Conservation (phyloP, 257 asterid species). For the Cynanchum wilfordii region DNA sequence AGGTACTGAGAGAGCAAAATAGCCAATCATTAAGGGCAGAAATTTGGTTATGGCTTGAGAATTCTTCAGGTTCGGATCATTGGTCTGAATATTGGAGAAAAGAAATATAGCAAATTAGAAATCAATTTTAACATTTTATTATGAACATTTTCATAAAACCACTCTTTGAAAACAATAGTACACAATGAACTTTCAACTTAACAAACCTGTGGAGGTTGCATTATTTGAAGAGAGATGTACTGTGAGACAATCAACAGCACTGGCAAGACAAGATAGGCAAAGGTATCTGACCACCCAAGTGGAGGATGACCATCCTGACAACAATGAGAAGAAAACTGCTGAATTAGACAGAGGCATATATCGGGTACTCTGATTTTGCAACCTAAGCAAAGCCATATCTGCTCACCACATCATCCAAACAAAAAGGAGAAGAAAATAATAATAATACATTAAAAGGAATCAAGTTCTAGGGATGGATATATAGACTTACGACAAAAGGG, state of each 20-base stretch:
- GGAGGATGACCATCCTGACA: slow-evolving; percentile 97
- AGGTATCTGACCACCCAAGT: slow-evolving; percentile 93
- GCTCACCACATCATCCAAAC: background rate
- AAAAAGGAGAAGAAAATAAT: background rate
- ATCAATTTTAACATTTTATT: background rate
- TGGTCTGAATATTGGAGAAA: slow-evolving; percentile 49
- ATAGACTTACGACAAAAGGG: slow-evolving; percentile 73
- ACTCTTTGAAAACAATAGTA: slow-evolving; percentile 13
- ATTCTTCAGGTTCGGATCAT: slow-evolving; percentile 81
- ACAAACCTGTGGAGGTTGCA: slow-evolving; percentile 94
- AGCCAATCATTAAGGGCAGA: slow-evolving; percentile 91
- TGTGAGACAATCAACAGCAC: slow-evolving; percentile 64
- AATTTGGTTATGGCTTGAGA: slow-evolving; percentile 82
- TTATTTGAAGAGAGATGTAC: slow-evolving; percentile 80
- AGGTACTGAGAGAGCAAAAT: slow-evolving; percentile 91
- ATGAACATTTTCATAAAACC: background rate
- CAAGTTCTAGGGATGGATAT: background rate
- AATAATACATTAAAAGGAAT: background rate
- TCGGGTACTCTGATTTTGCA: background rate
- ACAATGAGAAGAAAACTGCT: slow-evolving; percentile 6
- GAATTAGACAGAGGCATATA: background rate
- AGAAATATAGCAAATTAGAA: slow-evolving; percentile 5
- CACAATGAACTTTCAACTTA: slow-evolving; percentile 10
- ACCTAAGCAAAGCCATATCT: background rate
- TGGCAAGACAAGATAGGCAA: slow-evolving; percentile 92